Conservation (phyloP, 1,284 basidiomycete genomes). For the Trametes polyzona region DNA sequence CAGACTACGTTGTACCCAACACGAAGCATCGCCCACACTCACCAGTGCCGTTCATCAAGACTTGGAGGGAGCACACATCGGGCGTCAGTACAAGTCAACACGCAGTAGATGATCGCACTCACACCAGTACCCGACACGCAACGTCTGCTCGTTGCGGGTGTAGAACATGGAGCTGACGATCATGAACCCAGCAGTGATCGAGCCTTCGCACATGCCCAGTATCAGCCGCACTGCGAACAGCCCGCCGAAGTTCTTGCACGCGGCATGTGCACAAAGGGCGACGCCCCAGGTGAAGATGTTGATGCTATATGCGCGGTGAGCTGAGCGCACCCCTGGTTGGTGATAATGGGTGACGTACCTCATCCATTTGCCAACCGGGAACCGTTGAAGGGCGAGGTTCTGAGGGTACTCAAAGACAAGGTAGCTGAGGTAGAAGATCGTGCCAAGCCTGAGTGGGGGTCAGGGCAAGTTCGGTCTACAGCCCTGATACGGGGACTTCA, state of each 20-base stretch:
- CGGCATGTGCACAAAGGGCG: constrained; percentile 66
- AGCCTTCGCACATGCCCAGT: constrained; percentile 78
- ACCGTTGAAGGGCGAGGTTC: constrained; percentile 74
- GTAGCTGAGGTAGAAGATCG: constrained; percentile 72
- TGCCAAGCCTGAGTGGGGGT: constrained; percentile 60
- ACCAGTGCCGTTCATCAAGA: constrained; percentile 36
- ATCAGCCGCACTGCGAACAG: constrained; percentile 68
- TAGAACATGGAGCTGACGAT: constrained; percentile 83
- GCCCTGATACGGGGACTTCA: neutral
- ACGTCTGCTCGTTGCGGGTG: constrained; percentile 72
- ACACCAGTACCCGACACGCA: constrained; percentile 81
- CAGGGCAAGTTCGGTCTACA: neutral
- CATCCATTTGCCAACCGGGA: constrained; percentile 84
- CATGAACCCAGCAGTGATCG: constrained; percentile 78
- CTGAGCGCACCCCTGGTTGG: neutral
- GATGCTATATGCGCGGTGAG: constrained; percentile 40
- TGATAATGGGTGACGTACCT: constrained; percentile 44
- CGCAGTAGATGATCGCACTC: constrained; percentile 32
- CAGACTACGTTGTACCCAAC: neutral
- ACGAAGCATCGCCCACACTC: neutral
- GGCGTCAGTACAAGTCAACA: neutral
- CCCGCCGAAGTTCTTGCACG: constrained; percentile 72
- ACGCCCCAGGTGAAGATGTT: constrained; percentile 75
- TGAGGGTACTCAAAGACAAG: constrained; percentile 74
- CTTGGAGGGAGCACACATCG: too few relatives aligned